Evolutionary conservation across 495 filamentous ascomycete species (phyloP).

Genomic region (Parathielavia appendiculata): DNA sequence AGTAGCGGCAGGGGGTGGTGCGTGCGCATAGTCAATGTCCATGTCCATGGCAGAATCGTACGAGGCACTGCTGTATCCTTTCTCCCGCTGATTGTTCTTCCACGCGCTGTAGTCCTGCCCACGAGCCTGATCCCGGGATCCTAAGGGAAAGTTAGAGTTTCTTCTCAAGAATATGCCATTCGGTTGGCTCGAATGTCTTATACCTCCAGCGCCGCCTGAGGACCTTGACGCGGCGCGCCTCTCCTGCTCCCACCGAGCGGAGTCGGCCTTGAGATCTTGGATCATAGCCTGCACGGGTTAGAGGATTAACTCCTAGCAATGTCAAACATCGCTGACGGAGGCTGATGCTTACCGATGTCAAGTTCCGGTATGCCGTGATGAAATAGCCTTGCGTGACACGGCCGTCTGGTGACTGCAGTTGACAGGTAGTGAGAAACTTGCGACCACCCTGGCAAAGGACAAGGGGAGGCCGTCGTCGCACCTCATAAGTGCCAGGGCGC

Average conservation of each 20-base stretch:
- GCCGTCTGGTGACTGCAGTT: constrained; percentile 45
- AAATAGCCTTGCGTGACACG: constrained; percentile 65
- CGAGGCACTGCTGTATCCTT: constrained; percentile 13
- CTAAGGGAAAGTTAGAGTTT: constrained; percentile 54
- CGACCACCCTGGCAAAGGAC: background rate
- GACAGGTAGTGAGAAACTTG: constrained; percentile 5
- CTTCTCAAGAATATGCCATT: constrained; percentile 50
- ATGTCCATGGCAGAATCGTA: constrained; percentile 31
- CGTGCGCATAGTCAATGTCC: constrained; percentile 29
- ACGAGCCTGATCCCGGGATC: constrained; percentile 34
- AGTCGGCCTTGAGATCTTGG: constrained; percentile 77
- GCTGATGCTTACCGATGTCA: constrained; percentile 67
- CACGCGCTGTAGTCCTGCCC: constrained; percentile 31
- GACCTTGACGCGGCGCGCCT: constrained; percentile 43
- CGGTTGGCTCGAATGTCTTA: constrained; percentile 48
- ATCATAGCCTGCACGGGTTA: constrained; percentile 71
- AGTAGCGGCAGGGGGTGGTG: constrained; percentile 6
- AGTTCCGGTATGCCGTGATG: constrained; percentile 80
- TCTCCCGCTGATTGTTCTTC: constrained; percentile 29
- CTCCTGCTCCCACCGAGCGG: constrained; percentile 73
- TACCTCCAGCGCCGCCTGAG: constrained; percentile 53
- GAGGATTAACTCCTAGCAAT: background rate
- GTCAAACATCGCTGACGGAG: background rate
- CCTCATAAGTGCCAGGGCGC: constrained; percentile 76
- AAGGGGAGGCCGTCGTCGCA: constrained; percentile 39